Percentiles rank a stretch among this genome's conserved stretches.
phyloP scores from a whole-genome alignment of 2,329 filamentous ascomycete genomes.

The Chaetomium sp. region DNA sequence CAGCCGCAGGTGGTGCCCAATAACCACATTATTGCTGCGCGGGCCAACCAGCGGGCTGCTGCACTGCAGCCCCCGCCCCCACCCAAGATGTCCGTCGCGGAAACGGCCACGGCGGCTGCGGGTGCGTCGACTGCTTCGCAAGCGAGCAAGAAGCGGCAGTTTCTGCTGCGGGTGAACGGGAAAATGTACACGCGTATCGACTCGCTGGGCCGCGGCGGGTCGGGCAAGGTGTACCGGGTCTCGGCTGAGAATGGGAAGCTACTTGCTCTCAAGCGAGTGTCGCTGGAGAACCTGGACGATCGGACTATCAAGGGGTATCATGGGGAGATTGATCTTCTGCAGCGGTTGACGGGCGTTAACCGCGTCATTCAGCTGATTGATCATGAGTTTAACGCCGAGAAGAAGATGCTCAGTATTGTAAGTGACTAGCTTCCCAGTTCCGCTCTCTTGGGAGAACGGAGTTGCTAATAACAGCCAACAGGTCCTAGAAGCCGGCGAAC shows the following conservation, averaged over 20 bases:
- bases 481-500: conserved; percentile 97
- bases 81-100: conserved; percentile 94
- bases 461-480: conserved; percentile 29
- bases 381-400: conserved; percentile 89
- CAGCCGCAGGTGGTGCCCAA: conserved; percentile 56
- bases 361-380: conserved; percentile 87
- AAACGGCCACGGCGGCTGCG: conserved; percentile 77
- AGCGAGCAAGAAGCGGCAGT: conserved; percentile 62
- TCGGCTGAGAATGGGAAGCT: conserved; percentile 96
- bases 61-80: conserved; percentile 72
- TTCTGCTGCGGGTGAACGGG: conserved; percentile 81
- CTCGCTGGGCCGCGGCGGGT: conserved; percentile 85
- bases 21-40: neutral
- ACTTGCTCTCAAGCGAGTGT: conserved; percentile 88
- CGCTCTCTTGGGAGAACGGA: neutral
- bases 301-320: conserved; percentile 79
- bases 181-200: conserved; percentile 87
- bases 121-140: conserved; percentile 73
- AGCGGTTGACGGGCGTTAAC: conserved; percentile 75
- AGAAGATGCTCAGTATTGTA: conserved; percentile 79
- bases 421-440: conserved; percentile 30
- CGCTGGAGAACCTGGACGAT: conserved; percentile 84
- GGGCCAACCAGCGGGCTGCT: conserved; percentile 42
- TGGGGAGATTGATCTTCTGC: conserved; percentile 88
- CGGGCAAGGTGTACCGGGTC: conserved; percentile 89